Evolutionary conservation across 306 rosid genomes (phyloP).

Genomic region (Inga laurina): DNA sequence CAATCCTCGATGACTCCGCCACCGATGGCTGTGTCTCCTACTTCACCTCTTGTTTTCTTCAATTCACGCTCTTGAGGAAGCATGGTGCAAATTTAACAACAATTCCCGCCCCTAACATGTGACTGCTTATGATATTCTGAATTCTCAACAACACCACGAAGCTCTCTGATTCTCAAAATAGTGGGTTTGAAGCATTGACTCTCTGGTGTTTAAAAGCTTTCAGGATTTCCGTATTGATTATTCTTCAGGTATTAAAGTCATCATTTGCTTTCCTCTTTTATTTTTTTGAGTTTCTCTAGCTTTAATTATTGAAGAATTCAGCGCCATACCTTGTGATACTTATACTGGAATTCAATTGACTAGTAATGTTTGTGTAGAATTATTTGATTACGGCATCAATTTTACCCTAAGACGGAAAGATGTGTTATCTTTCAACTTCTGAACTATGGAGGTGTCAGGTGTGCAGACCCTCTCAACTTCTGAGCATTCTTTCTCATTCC

Average conservation of each 20-base stretch:
- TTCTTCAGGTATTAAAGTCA: conserved; percentile 13
- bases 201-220: background rate
- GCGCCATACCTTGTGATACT: background rate
- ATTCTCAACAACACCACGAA: conserved; percentile 9
- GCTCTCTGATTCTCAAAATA: background rate
- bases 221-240: background rate
- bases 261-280: background rate
- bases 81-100: too few species aligned
- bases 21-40: too few species aligned
- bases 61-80: too few species aligned
- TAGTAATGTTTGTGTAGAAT: background rate
- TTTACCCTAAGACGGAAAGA: background rate
- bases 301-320: background rate
- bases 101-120: background rate
- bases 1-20: too few species aligned
- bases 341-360: background rate
- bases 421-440: background rate
- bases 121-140: background rate
- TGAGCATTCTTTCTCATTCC: too few species aligned
- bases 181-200: conserved; percentile 8
- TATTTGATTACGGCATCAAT: background rate
- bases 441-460: too few species aligned
- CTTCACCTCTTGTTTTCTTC: too few species aligned
- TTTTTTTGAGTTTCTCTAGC: background rate
- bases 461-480: too few species aligned